Base-by-base conservation (phyloP, 2,329 filamentous ascomycete species). In the Calycina marina region DNA sequence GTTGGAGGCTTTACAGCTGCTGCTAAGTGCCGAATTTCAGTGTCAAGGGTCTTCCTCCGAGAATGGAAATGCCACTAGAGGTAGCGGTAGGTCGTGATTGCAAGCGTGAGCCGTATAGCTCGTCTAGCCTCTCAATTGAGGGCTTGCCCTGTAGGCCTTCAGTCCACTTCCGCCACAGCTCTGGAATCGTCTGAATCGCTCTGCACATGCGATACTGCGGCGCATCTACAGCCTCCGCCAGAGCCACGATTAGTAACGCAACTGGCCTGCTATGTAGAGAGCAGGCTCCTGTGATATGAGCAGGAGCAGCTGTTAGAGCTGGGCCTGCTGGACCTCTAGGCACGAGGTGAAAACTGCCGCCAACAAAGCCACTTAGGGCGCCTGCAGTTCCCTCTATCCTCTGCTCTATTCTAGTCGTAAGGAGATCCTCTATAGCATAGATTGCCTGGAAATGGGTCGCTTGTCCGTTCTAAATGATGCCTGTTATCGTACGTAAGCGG, bases 381-480 rank as follows among this genome's bases (percentile, higher is more conserved):
- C 22, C 14, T 11, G 22, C 14, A 22, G 28, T 24, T 8, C 20
- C n/a, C 20, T 24, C 20, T 8, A 24, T 24, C 20, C n/a, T 27
- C 25, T 33, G 22, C 22, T 27, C 14, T 4, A 33, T 27, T 28
- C 22, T 4, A 4, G 4, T 34, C 4, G 32, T 29, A 8, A 29
- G 4, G 13, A 34, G 25, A 9, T 25, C 32, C 11, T 34, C 25
- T 22, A 34, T 14, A 9, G 25, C 28, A 26, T 10, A 28, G 12
- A 28, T 15, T 5, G 16, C 32, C 25, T 34, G 25, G 17, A 26
- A 25, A n/a, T 28, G 15, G n/a, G 20, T 33, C 3, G n/a, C 31
- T 18, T 33, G 22, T 8, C 31, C 31, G 14, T 33, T 33, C 31
- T 33, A 25, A 18, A 33, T 33, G 24, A 33, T 15, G 14, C 31